Evolutionary conservation across 768 basidiomycete genomes (phyloP).

Genomic region (Dentipellis fragilis): DNA sequence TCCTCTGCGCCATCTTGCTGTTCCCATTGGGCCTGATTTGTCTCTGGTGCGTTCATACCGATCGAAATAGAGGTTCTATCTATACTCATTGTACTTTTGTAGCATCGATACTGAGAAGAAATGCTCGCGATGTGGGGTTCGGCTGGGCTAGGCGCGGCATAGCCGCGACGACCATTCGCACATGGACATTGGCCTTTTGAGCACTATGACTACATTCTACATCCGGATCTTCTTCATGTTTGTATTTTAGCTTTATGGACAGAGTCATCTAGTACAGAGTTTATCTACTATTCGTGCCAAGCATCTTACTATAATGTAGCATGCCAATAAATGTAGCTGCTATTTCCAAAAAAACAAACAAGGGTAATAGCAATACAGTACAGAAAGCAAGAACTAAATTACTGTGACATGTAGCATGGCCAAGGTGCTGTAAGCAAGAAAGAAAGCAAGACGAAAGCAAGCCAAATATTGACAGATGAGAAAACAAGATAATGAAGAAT

Average conservation of each 20-base stretch:
- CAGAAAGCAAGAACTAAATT: neutral
- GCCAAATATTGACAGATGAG: neutral
- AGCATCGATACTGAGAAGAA: conserved; percentile 19
- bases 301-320: too few relatives aligned
- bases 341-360: too few relatives aligned
- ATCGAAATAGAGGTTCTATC: neutral
- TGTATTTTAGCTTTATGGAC: too few relatives aligned
- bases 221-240: too few relatives aligned
- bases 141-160: conserved; percentile 1
- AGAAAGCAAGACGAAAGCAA: neutral
- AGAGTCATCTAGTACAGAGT: neutral
- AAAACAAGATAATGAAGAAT: neutral
- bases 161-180: neutral
- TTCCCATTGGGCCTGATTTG: conserved; percentile 21
- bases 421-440: conserved; percentile 3
- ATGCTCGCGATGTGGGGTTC: conserved; percentile 19
- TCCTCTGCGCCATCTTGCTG: conserved; percentile 19
- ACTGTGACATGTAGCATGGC: neutral
- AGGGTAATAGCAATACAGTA: neutral
- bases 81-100: neutral
- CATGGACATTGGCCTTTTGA: neutral
- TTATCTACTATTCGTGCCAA: too few relatives aligned
- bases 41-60: conserved; percentile 14
- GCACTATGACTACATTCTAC: too few relatives aligned
- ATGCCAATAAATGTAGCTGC: too few relatives aligned